Percentiles rank a stretch among this genome's conserved stretches.
Evolutionary conservation across 345 rosid species (phyloP).

Genomic region (Cochlearia excelsa): DNA sequence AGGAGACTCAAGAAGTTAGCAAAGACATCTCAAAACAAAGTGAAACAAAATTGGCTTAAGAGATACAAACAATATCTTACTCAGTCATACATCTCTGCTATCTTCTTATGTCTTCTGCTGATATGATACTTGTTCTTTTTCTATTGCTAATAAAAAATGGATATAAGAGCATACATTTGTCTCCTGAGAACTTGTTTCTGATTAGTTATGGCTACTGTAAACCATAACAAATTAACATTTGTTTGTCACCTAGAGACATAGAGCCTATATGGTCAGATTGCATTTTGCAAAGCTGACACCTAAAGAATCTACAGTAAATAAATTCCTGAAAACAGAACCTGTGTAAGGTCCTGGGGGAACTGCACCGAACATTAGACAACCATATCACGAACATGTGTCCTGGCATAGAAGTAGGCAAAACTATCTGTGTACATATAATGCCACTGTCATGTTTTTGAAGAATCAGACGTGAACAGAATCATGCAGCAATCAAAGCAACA

Average conservation of each 20-base stretch:
- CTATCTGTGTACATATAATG: neutral
- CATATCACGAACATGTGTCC: conserved; percentile 17
- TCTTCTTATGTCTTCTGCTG: conserved; percentile 12
- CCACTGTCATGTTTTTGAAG: neutral
- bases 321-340: conserved; percentile 2
- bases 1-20: conserved; percentile 11
- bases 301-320: conserved; percentile 5
- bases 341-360: neutral
- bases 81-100: conserved; percentile 6
- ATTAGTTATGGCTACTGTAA: too few species aligned
- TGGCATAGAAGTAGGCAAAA: conserved; percentile 10
- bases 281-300: conserved; percentile 5
- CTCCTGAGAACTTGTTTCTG: neutral
- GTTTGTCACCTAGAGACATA: neutral
- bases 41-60: conserved; percentile 9
- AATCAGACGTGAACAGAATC: conserved; percentile 5
- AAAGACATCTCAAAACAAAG: conserved; percentile 25
- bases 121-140: conserved; percentile 23
- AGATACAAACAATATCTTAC: conserved; percentile 16
- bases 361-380: conserved; percentile 1
- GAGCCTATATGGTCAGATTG: conserved; percentile 6
- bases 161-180: conserved; percentile 18
- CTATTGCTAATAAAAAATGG: conserved; percentile 25
- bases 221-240: conserved; percentile 6
- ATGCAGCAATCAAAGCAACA: conserved; percentile 20